Base-by-base conservation (phyloP, 768 basidiomycete species). In the Auriscalpium microsporum region DNA sequence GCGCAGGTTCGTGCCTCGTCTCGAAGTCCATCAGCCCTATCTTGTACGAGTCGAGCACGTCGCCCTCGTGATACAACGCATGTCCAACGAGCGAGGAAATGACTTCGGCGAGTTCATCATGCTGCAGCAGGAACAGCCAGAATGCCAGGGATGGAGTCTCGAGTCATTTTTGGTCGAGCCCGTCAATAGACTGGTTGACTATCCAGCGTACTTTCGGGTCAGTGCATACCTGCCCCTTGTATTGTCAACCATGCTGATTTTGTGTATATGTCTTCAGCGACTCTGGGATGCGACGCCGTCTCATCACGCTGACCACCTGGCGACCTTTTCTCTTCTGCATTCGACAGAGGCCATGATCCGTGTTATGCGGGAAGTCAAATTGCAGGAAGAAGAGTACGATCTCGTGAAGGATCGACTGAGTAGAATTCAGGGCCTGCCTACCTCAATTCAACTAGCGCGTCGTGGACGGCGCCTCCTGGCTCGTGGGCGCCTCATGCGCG, bases 21-120 rank as follows among this genome's bases (percentile, higher is more conserved):
- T 93, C 35, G 89, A 94, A 67, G 79, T 90, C 9, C 90, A 96
- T 62, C 90, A 93, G 67, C 87, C 90, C 17, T 95, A 94, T 68
- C 71, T 95, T 5, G 84, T 88, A 16, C 75, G 81, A 47, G 76
- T 94, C 37, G 84, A 84, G 46, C 75, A 75, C 37, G 80, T 86
- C 0, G 77, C 78, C 1, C 67, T 73, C 14, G 64, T 75, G 54
- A 80, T 89, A 44, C 77, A 79, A 48, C 64, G 69, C 17, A 69
- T 85, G 59, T 68, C 73, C 46, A 65, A 68, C 2, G 78, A 84
- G 56, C 65, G 68, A n/a, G 68, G 71, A 35, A 82, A 74, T 62
- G 87, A 94, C 61, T 88, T 96, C 69, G 89, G 88, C 1, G 90
- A 92, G 67, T 96, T 94, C 65, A 75, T 94, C 8, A 69, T 77